Conservation (phyloP, 306 rosid genomes). For the Leucaena leucocephala region DNA sequence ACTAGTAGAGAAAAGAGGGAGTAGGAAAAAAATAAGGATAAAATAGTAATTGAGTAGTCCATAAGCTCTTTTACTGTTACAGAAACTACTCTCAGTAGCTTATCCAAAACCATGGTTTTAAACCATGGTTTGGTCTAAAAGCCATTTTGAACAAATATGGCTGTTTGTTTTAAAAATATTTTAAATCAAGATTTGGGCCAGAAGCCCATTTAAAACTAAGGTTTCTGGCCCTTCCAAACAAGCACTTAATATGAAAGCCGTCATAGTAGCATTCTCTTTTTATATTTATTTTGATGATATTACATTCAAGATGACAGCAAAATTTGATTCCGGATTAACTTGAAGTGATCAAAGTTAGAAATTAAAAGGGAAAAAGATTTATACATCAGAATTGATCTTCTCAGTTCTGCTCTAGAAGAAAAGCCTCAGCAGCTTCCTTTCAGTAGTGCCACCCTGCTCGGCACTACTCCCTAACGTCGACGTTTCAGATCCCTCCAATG, state of each 20-base stretch:
- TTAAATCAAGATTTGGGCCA: no score
- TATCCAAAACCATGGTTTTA: no score
- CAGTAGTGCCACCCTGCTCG: conserved; percentile 8
- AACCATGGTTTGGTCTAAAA: no score
- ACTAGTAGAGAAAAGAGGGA: no score
- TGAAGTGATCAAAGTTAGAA: not conserved
- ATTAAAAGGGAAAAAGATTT: not conserved
- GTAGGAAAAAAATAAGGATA: no score
- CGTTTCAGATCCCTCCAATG: conserved; percentile 36
- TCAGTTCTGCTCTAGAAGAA: conserved; percentile 40
- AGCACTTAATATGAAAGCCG: not conserved
- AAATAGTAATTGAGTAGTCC: no score
- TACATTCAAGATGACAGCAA: not conserved
- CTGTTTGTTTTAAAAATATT: no score
- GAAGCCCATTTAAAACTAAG: no score
- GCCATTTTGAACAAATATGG: no score
- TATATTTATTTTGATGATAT: not conserved
- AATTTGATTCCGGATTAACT: not conserved
- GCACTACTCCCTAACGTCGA: conserved; percentile 44
- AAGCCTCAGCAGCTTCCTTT: conserved; percentile 50
- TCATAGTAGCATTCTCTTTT: not conserved
- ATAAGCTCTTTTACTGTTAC: no score
- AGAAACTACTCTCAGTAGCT: no score
- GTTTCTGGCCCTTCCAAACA: no score
- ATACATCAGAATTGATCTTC: not conserved